Base-by-base conservation (phyloP, 192 early-diverging fungal species). In the Endogone sp. region DNA sequence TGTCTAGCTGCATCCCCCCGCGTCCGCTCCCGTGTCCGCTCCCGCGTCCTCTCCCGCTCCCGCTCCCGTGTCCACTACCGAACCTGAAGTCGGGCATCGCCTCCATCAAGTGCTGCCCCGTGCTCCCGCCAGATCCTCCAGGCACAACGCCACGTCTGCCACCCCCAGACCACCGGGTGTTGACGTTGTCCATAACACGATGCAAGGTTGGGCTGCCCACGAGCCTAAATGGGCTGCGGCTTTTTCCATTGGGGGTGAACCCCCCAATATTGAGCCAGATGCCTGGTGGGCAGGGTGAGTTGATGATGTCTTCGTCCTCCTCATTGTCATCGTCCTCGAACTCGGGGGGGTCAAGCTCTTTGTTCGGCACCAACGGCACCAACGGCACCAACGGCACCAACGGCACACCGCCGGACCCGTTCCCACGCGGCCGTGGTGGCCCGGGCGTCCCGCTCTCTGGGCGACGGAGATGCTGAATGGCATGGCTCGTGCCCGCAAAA, bases 231-330 rank as follows among this genome's bases (percentile, higher is more conserved):
- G 57, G 58, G 9, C 57, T 60, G 24, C 30, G 56, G 9, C 29
- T 29, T 49, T 49, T 49, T 6, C 16, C 9, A 16, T 16, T 16
- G 9, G 37, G 37, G 9, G 37, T 49, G 37, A 49, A 49, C 16
- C 37, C 37, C 3, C 31, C 61, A 24, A 27, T 29, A 49, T 69
- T 60, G n/a, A 69, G 59, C 67, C 67, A 69, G 32, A 60, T 29
- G n/a, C 57, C 67, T 0, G 67, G 67, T 20, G 67, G 67, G 25
- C 67, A 69, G 0, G 67, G 67, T 44, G 67, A 69, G 3, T 24
- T 31, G 65, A 67, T 10, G 23, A 29, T n/a, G n/a, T n/a, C 4
- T 26, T 44, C 55, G 9, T 28, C 59, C 4, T 20, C 24, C 3
- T 49, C 0, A 49, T 49, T 11, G 37, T 49, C 37, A 16, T 49